Evolutionary conservation across 345 rosid species (phyloP), one percentile per base, ranked within the genome.

Genomic region (Linum lewisii): DNA sequence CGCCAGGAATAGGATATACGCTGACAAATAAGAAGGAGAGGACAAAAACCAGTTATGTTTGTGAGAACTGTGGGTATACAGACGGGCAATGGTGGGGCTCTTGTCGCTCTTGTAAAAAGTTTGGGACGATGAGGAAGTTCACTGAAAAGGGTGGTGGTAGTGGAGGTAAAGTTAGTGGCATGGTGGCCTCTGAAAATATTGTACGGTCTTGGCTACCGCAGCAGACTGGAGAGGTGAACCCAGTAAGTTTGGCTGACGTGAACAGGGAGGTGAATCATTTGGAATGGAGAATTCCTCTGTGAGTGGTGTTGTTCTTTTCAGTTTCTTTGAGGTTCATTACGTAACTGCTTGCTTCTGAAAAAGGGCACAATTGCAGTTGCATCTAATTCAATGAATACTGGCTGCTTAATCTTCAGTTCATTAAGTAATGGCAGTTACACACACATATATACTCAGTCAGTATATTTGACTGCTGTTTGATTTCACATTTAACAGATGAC

Each of bases 31-130:
- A 74, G 79, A 87, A 78, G 69, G 81, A 79, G 71, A 72, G 65
- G 64, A 64, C 21, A 50, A 81, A 66, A 59, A 57, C 42, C 21
- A 61, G 42, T 42, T 92, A 86, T 84, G 98, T 92, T 50, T 92
- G 95, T 60, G 69, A 72, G n/a, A 56, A 59, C 47, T 92, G 98
- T 57, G 98, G 96, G n/a, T 50, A 73, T 49, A 34, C 82, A 7
- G 85, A 83, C 0, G 95, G 87, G 8, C 95, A 92, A 70, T 92
- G 98, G 98, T 86, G 98, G 98, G 98, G 96, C 1, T 60, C 63
- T 56, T 92, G 98, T 63, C 82, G 84, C 26, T 18, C 69, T 11
- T 88, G 98, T 29, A 42, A 66, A 2, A 44, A 24, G 23, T 80
- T 70, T 1, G 97, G 90, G 63, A 78, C 96, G 7, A 58, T 92